Conservation (phyloP, 2,329 filamentous ascomycete species). For the Pleurostoma richardsiae region DNA sequence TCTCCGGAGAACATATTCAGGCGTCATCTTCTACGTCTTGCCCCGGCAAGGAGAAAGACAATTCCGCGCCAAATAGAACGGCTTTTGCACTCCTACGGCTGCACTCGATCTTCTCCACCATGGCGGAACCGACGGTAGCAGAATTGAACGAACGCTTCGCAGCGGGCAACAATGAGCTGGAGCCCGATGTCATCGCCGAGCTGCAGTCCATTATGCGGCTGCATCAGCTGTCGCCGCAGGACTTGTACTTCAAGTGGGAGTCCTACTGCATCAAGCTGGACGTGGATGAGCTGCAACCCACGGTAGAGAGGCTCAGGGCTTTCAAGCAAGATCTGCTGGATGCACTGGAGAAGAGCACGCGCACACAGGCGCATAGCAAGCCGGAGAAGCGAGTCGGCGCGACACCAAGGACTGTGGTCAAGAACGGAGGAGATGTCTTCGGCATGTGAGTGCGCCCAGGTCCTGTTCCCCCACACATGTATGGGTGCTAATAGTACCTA, state of each 20-base stretch:
- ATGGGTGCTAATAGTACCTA: neutral
- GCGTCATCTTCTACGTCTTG: neutral
- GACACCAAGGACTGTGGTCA: slow-evolving; percentile 56
- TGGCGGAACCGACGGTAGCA: slow-evolving; percentile 31
- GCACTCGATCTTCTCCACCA: slow-evolving; percentile 11
- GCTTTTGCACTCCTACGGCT: slow-evolving; percentile 1
- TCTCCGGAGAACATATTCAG: slow-evolving; percentile 2
- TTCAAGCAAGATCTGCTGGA: slow-evolving; percentile 89
- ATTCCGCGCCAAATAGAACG: neutral
- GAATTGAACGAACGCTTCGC: slow-evolving; percentile 50
- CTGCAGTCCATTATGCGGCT: slow-evolving; percentile 81
- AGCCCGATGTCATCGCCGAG: slow-evolving; percentile 74
- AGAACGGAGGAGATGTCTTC: slow-evolving; percentile 65
- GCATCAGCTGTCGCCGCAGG: slow-evolving; percentile 74
- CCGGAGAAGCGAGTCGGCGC: slow-evolving; percentile 57
- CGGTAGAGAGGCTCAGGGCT: slow-evolving; percentile 65
- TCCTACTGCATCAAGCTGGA: slow-evolving; percentile 96
- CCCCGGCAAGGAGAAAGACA: neutral
- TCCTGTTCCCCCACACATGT: neutral
- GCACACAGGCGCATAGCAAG: slow-evolving; percentile 54
- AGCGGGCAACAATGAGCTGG: slow-evolving; percentile 52
- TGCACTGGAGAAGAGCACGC: slow-evolving; percentile 69
- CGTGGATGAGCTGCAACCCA: slow-evolving; percentile 66
- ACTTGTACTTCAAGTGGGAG: slow-evolving; percentile 98
- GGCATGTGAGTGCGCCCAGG: slow-evolving; percentile 57